These are phyloP conservation scores for Ophiostoma fasciatum DNA, from an alignment of 2,329 filamentous ascomycete genomes.

Conservation along the genomic window DNA sequence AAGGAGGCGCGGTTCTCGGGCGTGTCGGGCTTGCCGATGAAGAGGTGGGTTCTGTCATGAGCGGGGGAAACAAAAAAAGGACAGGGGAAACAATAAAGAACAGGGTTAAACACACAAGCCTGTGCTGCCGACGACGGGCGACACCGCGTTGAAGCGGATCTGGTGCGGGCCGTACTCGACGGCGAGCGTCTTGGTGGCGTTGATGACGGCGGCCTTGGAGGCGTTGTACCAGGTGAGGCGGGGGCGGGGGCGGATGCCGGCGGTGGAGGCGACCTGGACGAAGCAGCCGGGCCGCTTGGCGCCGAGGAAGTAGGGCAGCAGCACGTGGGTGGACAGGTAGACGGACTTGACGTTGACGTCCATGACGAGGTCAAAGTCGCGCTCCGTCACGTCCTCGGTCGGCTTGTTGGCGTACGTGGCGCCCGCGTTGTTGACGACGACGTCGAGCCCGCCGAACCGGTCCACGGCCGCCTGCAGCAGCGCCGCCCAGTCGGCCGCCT, in stretches of 20 bases:
- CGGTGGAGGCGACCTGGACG: conserved; percentile 52
- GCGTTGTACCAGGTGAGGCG: conserved; percentile 58
- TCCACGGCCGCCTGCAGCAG: conserved; percentile 30
- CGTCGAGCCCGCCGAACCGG: conserved; percentile 36
- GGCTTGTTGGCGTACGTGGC: conserved; percentile 45
- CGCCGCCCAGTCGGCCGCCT: conserved; percentile 35
- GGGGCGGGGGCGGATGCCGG: conserved; percentile 43
- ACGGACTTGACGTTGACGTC: conserved; percentile 55
- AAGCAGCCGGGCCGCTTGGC: conserved; percentile 42
- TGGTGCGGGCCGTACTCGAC: conserved; percentile 15
- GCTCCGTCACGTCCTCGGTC: conserved; percentile 47
- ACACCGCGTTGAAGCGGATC: conserved; percentile 27
- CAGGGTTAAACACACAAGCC: no score
- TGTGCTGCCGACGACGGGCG: conserved; percentile 28
- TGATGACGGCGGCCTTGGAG: conserved; percentile 34
- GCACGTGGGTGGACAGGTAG: conserved; percentile 42
- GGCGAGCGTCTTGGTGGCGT: conserved; percentile 12
- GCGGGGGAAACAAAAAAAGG: no score
- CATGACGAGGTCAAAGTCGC: conserved; percentile 52
- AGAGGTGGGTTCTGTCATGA: conserved; percentile 33
- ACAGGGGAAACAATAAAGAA: no score
- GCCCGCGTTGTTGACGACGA: conserved; percentile 48
- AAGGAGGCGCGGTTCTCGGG: conserved; percentile 43
- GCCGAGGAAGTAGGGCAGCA: conserved; percentile 46
- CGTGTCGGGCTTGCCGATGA: conserved; percentile 47